phyloP scores from a whole-genome alignment of 805 yeast genomes.

The Pichia nakasei region DNA sequence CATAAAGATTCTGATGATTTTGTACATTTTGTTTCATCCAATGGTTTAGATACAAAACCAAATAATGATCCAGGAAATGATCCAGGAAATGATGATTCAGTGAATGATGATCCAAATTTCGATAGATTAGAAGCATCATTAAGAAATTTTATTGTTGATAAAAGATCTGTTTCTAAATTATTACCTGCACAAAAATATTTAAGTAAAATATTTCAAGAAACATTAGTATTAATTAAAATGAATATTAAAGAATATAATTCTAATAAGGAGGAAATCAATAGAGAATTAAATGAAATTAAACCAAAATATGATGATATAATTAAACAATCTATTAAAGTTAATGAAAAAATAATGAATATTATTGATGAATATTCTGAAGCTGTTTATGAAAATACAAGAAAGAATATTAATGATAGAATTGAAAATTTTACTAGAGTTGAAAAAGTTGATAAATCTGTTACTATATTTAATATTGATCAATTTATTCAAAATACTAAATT shows the following conservation, averaged over 20 bases:
- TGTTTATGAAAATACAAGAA: constrained; percentile 53
- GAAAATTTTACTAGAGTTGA: constrained; percentile 29
- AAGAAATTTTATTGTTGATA: constrained; percentile 79
- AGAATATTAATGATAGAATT: constrained; percentile 42
- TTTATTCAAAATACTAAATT: constrained; percentile 66
- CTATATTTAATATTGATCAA: constrained; percentile 38
- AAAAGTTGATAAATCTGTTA: constrained; percentile 49
- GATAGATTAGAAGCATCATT: constrained; percentile 79
- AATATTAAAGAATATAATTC: constrained; percentile 48
- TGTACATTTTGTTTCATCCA: constrained; percentile 82
- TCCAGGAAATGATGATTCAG: constrained; percentile 13
- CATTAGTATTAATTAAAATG: constrained; percentile 48
- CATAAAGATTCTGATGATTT: constrained; percentile 82
- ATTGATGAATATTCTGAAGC: constrained; percentile 53
- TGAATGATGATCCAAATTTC: constrained; percentile 48
- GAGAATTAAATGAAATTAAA: constrained; percentile 45
- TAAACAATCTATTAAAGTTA: constrained; percentile 42
- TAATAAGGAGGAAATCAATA: constrained; percentile 39
- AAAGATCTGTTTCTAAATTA: constrained; percentile 79
- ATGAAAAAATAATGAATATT: constrained; percentile 50
- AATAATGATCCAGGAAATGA: constrained; percentile 13
- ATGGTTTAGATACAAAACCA: constrained; percentile 18
- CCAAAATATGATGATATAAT: constrained; percentile 57
- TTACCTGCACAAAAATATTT: constrained; percentile 90
- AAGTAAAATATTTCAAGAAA: constrained; percentile 57